Percentiles rank a stretch among this genome's conserved stretches.
Conservation (phyloP, 1,284 basidiomycete genomes). For the Phellopilus nigrolimitatus region DNA sequence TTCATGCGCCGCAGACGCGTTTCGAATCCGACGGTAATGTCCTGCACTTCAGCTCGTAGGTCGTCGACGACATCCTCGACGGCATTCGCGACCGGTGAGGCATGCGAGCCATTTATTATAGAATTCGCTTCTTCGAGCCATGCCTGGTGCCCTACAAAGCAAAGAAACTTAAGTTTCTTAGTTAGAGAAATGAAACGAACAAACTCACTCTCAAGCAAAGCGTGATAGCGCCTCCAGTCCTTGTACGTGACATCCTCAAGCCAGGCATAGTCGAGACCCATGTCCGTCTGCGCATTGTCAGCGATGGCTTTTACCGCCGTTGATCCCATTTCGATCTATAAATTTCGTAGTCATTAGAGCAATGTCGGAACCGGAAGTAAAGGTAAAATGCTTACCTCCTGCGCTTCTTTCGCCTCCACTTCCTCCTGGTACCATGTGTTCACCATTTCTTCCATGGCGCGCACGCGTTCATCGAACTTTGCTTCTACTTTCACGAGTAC, state of each 20-base stretch:
- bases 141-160: conserved; percentile 1
- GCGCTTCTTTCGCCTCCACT: conserved; percentile 44
- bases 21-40: conserved; percentile 55
- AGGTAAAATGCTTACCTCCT: conserved; percentile 40
- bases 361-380: conserved; percentile 4
- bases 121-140: conserved; percentile 10
- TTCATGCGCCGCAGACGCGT: conserved; percentile 44
- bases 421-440: conserved; percentile 47
- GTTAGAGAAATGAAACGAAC: conserved; percentile 7
- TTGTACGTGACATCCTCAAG: conserved; percentile 70
- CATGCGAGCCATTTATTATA: conserved; percentile 48
- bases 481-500: conserved; percentile 58
- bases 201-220: conserved; percentile 46
- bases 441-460: conserved; percentile 45
- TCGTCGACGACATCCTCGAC: conserved; percentile 46
- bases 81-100: conserved; percentile 45
- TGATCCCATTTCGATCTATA: conserved; percentile 36
- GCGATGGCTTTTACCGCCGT: conserved; percentile 50
- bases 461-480: conserved; percentile 53
- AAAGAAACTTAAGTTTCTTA: neutral
- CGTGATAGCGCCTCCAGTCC: conserved; percentile 74
- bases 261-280: conserved; percentile 76
- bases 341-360: conserved; percentile 2
- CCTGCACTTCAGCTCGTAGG: conserved; percentile 51
- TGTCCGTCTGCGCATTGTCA: conserved; percentile 57